A percentile compares a stretch with the other conserved stretches of the same genome.
Evolutionary conservation across 1,284 basidiomycete genomes (phyloP).

Genomic region (Apiotrichum akiyoshidainum): DNA sequence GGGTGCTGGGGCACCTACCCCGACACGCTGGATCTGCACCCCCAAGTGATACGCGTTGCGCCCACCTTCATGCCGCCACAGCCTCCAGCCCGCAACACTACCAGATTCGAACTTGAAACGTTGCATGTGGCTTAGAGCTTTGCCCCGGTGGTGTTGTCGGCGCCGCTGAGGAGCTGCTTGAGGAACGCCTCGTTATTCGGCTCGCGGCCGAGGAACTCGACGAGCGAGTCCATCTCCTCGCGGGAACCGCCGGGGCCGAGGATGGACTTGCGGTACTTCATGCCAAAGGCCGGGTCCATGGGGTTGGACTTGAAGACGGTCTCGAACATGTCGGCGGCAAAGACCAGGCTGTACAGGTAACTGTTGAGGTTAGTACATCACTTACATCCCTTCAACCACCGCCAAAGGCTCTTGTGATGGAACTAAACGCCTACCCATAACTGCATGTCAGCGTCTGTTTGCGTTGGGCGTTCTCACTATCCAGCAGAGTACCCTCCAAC

Average conservation of each 20-base stretch:
- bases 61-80: too few relatives aligned
- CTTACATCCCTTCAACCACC: too few relatives aligned
- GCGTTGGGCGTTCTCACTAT: slow-evolving; percentile 11
- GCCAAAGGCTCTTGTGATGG: too few relatives aligned
- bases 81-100: too few relatives aligned
- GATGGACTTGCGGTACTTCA: slow-evolving; percentile 21
- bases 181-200: slow-evolving; percentile 25
- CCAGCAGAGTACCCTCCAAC: slow-evolving; percentile 18
- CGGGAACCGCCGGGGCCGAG: slow-evolving; percentile 18
- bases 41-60: too few relatives aligned
- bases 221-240: slow-evolving; percentile 19
- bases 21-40: too few relatives aligned
- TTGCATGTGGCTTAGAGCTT: slow-evolving; percentile 4
- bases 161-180: slow-evolving; percentile 20
- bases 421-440: too few relatives aligned
- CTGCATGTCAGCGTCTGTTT: too few relatives aligned
- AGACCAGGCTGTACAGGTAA: slow-evolving; percentile 23
- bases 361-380: neutral
- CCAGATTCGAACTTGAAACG: too few relatives aligned
- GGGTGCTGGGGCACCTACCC: too few relatives aligned
- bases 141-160: neutral
- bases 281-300: slow-evolving; percentile 17
- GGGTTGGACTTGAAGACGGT: slow-evolving; percentile 18
- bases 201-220: slow-evolving; percentile 20
- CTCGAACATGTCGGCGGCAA: slow-evolving; percentile 25